Evolutionary conservation across 805 yeast species (phyloP).

Genomic region (Sporopachydermia quercuum): DNA sequence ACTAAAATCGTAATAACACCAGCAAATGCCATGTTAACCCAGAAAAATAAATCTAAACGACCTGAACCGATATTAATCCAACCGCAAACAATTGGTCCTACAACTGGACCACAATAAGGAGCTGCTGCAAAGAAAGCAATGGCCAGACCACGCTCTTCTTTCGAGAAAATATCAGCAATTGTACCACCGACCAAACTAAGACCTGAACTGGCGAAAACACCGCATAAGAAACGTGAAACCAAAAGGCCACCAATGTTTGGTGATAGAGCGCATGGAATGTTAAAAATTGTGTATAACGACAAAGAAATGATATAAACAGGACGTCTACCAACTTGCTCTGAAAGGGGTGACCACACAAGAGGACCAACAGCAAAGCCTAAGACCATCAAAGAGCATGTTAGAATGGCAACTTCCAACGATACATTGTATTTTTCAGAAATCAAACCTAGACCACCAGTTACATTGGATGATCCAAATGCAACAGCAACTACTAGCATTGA

Average conservation of each 20-base stretch:
- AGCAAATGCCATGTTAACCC: slow-evolving; percentile 90
- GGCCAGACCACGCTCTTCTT: slow-evolving; percentile 71
- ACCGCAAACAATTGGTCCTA: slow-evolving; percentile 82
- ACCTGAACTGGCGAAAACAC: slow-evolving; percentile 75
- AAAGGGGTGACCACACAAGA: slow-evolving; percentile 74
- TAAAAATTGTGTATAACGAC: slow-evolving; percentile 59
- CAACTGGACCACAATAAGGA: slow-evolving; percentile 85
- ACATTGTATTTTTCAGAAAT: slow-evolving; percentile 55
- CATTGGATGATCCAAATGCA: slow-evolving; percentile 87
- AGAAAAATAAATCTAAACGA: slow-evolving; percentile 48
- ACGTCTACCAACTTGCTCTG: slow-evolving; percentile 76
- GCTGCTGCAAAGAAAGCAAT: slow-evolving; percentile 86
- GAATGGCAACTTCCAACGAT: slow-evolving; percentile 60
- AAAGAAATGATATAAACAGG: slow-evolving; percentile 71
- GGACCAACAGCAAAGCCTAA: slow-evolving; percentile 83
- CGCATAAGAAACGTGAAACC: slow-evolving; percentile 76
- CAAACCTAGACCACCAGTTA: slow-evolving; percentile 70
- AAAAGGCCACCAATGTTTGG: slow-evolving; percentile 70
- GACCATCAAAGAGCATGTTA: slow-evolving; percentile 79
- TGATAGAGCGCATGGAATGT: slow-evolving; percentile 76
- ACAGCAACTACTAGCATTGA: slow-evolving; percentile 72
- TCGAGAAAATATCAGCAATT: slow-evolving; percentile 77
- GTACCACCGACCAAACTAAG: slow-evolving; percentile 83
- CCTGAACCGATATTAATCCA: slow-evolving; percentile 63
- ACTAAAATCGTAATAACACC: slow-evolving; percentile 67